A percentile compares a stretch with the other conserved stretches of the same genome.
Conservation (phyloP, 2,329 filamentous ascomycete species). For the Exophiala viscosa region DNA sequence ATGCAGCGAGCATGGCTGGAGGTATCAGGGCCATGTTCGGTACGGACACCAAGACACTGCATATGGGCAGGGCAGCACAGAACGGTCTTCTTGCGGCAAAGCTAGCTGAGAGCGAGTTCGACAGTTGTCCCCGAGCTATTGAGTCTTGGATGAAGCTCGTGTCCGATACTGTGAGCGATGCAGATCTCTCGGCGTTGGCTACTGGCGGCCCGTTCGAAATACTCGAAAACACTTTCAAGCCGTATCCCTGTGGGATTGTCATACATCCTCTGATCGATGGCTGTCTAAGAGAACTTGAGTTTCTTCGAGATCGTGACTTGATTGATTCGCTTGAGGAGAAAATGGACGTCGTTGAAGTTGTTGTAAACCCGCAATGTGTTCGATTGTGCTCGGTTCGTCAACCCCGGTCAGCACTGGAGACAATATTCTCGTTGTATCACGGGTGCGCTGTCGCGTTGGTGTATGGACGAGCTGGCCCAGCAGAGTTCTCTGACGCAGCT, state of each 20-base stretch:
- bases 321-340: conserved; percentile 26
- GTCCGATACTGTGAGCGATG: conserved; percentile 39
- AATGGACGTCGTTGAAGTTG: conserved; percentile 40
- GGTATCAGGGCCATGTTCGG: conserved; percentile 55
- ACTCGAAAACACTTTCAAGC: conserved; percentile 54
- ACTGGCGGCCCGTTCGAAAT: conserved; percentile 44
- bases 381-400: conserved; percentile 50
- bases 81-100: conserved; percentile 48
- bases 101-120: conserved; percentile 48
- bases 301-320: neutral
- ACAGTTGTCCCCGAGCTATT: conserved; percentile 44
- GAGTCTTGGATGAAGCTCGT: conserved; percentile 54
- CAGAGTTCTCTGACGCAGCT: conserved; percentile 48
- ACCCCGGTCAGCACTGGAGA: conserved; percentile 49
- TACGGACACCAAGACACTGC: conserved; percentile 54
- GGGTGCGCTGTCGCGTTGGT: conserved; percentile 49
- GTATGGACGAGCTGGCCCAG: conserved; percentile 50
- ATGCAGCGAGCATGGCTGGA: conserved; percentile 53
- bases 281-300: conserved; percentile 43
- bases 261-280: conserved; percentile 55
- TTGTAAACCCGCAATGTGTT: conserved; percentile 51
- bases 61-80: conserved; percentile 52
- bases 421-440: conserved; percentile 56
- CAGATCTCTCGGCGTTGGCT: conserved; percentile 29
- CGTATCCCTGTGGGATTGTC: conserved; percentile 55